Percentiles rank a stretch among this genome's conserved stretches.
These are phyloP conservation scores for Cadophora gregata DNA, from an alignment of 2,329 filamentous ascomycete genomes.

Conservation along the genomic window DNA sequence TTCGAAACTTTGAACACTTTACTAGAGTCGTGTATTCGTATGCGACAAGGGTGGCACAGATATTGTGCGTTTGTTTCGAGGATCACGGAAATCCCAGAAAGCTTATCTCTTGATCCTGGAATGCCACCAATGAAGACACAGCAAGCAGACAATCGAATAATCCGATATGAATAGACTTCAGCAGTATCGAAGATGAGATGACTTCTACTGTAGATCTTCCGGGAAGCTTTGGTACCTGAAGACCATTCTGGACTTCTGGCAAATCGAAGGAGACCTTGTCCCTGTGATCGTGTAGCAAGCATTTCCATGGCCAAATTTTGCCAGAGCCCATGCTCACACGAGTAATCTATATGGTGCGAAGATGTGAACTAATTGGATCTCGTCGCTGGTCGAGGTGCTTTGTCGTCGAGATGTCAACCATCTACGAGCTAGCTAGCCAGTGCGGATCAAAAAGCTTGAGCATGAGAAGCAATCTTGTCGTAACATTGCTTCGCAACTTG, in stretches of 20 bases:
- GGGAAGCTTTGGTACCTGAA: background rate
- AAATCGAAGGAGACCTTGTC: background rate
- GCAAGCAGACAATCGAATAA: background rate
- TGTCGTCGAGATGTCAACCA: background rate
- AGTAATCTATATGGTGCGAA: background rate
- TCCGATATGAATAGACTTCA: background rate
- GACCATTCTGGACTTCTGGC: background rate
- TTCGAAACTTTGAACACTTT: constrained; percentile 21
- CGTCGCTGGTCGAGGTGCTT: background rate
- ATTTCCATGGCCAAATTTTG: background rate
- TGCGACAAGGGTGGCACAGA: constrained; percentile 6
- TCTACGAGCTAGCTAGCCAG: background rate
- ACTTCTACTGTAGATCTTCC: background rate
- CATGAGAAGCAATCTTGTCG: constrained; percentile 5
- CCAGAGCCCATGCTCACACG: background rate
- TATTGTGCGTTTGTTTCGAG: background rate
- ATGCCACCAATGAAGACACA: constrained; percentile 6
- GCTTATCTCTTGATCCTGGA: background rate
- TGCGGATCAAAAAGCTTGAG: constrained; percentile 6
- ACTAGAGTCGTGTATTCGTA: constrained; percentile 14
- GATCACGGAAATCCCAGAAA: background rate
- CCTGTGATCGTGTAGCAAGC: background rate
- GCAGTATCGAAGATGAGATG: background rate
- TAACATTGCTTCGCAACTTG: background rate
- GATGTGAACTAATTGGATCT: too few species aligned